These are phyloP conservation scores for Mycena vulgaris DNA, from an alignment of 768 basidiomycete genomes.

Conservation along the genomic window DNA sequence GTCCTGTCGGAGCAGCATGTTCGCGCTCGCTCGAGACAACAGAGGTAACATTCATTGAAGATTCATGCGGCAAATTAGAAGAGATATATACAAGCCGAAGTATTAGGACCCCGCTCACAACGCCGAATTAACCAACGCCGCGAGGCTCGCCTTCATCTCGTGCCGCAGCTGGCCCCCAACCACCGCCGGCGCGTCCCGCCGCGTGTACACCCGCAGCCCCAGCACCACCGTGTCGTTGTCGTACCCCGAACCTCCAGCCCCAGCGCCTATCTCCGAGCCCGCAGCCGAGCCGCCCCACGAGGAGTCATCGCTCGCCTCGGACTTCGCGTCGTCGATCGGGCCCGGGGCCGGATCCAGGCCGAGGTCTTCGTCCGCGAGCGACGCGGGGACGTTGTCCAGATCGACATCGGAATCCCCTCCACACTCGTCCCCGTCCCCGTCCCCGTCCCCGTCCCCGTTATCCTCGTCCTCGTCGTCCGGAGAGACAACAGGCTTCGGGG, in stretches of 20 bases:
- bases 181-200: conserved; percentile 48
- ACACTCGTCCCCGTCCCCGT: background rate
- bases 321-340: background rate
- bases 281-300: background rate
- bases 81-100: too few species aligned
- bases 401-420: conserved; percentile 12
- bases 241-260: conserved; percentile 3
- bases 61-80: too few species aligned
- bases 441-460: background rate
- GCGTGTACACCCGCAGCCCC: conserved; percentile 59
- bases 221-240: conserved; percentile 46
- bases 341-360: conserved; percentile 13
- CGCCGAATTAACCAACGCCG: conserved; percentile 16
- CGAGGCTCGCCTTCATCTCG: conserved; percentile 35
- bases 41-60: too few species aligned
- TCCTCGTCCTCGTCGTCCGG: background rate
- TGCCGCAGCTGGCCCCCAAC: conserved; percentile 53
- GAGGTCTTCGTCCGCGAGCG: conserved; percentile 34
- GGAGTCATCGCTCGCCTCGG: too few species aligned
- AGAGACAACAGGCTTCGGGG: background rate
- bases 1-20: too few species aligned
- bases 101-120: background rate
- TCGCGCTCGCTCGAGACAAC: too few species aligned
- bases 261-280: conserved; percentile 4
- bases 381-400: conserved; percentile 31